These are phyloP conservation scores for Ophiostoma australiae DNA, from an alignment of 2,329 filamentous ascomycete genomes.

Conservation along the genomic window DNA sequence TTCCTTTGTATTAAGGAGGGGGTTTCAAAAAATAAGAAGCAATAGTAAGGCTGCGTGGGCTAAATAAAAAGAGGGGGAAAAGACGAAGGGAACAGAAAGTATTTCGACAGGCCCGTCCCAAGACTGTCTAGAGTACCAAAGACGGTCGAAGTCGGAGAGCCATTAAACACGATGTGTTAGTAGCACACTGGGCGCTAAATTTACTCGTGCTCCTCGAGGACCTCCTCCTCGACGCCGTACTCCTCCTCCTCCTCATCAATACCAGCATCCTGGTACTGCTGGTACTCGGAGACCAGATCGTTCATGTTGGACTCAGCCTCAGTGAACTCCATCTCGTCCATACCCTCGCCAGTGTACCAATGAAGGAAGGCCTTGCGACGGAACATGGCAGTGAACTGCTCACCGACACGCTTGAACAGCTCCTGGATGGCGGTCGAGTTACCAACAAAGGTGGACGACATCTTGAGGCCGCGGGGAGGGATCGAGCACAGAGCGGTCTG, in stretches of 20 bases:
- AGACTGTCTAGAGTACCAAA: background rate
- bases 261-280: conserved; percentile 99
- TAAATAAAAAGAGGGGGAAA: conserved; percentile 23
- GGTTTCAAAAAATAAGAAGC: conserved; percentile 14
- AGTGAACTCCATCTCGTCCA: conserved; percentile 99
- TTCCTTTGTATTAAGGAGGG: conserved; percentile 10
- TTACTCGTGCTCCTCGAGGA: conserved; percentile 57
- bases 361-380: conserved; percentile 99
- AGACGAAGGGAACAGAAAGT: conserved; percentile 20
- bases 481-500: conserved; percentile 99
- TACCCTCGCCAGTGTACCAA: conserved; percentile 99
- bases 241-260: conserved; percentile 97
- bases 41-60: conserved; percentile 24
- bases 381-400: conserved; percentile 99
- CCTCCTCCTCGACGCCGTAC: conserved; percentile 77
- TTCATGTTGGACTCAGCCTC: conserved; percentile 99
- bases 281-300: conserved; percentile 98
- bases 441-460: conserved; percentile 98
- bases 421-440: conserved; percentile 99
- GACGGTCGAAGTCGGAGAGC: background rate
- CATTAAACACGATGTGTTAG: conserved; percentile 1
- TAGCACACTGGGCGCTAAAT: conserved; percentile 5
- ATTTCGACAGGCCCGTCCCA: background rate
- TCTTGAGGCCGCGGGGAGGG: conserved; percentile 94
- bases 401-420: conserved; percentile 99